Conservation (phyloP, 2,329 filamentous ascomycete species). For the Verticillium zaregamsianum region DNA sequence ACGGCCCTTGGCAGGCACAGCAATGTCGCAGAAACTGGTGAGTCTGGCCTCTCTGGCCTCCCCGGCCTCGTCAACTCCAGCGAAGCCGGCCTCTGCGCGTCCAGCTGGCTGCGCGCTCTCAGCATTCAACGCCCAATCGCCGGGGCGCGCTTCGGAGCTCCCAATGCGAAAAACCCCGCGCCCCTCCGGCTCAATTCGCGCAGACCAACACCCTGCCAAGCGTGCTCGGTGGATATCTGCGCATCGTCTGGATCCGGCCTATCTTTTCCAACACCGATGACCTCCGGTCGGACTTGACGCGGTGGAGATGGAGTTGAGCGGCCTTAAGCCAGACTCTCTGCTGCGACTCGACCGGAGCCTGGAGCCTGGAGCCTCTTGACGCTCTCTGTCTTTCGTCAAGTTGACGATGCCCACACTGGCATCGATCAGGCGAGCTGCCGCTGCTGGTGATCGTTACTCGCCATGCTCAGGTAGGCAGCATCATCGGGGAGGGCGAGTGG, state of each 20-base stretch:
- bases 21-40: not conserved
- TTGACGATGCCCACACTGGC: too few relatives aligned
- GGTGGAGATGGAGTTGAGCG: not conserved
- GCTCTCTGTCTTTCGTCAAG: too few relatives aligned
- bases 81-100: not conserved
- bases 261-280: conserved; percentile 1
- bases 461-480: too few relatives aligned
- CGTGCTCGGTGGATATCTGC: not conserved
- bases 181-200: conserved; percentile 2
- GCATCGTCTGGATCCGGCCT: not conserved
- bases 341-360: too few relatives aligned
- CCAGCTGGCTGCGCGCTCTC: not conserved
- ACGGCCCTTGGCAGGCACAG: not conserved
- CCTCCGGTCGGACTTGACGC: conserved; percentile 1
- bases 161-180: conserved; percentile 1
- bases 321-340: not conserved
- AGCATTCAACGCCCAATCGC: not conserved
- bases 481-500: not conserved
- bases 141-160: not conserved
- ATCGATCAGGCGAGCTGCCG: too few relatives aligned
- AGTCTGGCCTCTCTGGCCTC: not conserved
- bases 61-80: not conserved
- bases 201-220: conserved; percentile 1
- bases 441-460: too few relatives aligned
- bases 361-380: too few relatives aligned